Base-by-base conservation (phyloP, 148 eudicot genomes). In the Rhododendron vialii region DNA sequence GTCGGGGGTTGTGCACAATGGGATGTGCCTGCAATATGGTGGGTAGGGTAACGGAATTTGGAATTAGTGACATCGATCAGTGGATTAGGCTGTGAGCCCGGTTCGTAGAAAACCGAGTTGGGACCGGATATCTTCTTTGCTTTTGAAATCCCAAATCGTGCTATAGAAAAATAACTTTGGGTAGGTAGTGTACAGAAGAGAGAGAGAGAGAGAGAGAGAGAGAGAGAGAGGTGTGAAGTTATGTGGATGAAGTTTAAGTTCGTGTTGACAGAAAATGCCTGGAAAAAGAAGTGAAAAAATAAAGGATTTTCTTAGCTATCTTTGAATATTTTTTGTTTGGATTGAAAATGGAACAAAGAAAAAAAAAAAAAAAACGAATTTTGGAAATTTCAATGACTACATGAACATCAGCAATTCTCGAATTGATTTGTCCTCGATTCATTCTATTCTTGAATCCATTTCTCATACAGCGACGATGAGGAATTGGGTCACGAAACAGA, bases 1-100 rank as follows among this genome's bases (percentile, higher is more conserved):
- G 92, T 82, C 87, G 67, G 93, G 90, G 79, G 65, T 90, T 50
- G 86, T 86, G 63, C 90, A 86, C 7, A 88, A 84, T 10, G 90
- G 91, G 22, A 28, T 82, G 67, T 87, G 93, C 83, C 80, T 85
- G 85, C 92, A 87, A 63, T 67, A 80, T 18, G 94, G 92, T 63
- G 91, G 91, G 1, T 65, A 26, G 43, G 43, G 18, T 55, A n/a
- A 18, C n/a, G n/a, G 65, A 17, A 59, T 59, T 59, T 20, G 2
- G 65, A 59, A 20, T 59, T 55, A 90, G 91, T 89, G 90, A 83
- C 71, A 87, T 89, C 33, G 92, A 92, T 43, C 89, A 88, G 86
- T 33, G 9, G 35, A 12, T 36, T 30, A 77, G 74, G 2, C 47
- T 10, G 22, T 10, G 22, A 36, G 24, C 7, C 36, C 55, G 22